phyloP scores from a whole-genome alignment of 2,329 filamentous ascomycete species.

The Paecilomyces fulvus region DNA sequence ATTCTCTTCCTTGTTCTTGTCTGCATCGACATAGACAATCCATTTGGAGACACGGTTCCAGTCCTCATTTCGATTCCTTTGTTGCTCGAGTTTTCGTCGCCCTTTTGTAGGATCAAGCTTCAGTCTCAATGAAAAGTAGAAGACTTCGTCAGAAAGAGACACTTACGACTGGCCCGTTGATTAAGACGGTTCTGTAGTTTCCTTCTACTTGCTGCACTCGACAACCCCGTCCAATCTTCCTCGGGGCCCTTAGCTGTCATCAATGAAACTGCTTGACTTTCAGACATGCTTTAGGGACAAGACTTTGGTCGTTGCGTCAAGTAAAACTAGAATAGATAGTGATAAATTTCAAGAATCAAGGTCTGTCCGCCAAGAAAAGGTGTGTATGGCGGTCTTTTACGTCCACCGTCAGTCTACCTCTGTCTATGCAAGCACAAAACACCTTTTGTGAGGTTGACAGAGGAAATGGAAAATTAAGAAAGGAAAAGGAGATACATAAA shows the following conservation, averaged over 20 bases:
- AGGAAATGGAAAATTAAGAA: too few relatives aligned
- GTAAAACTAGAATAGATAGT: neutral
- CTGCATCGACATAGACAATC: neutral
- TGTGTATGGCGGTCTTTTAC: neutral
- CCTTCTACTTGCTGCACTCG: neutral
- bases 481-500: neutral
- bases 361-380: too few relatives aligned
- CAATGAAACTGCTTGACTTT: neutral
- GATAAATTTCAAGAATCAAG: neutral
- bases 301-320: neutral
- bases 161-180: neutral
- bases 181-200: slow-evolving; percentile 2
- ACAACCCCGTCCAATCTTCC: neutral
- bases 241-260: neutral
- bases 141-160: neutral
- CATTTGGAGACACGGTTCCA: neutral
- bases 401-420: neutral
- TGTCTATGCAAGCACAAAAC: too few relatives aligned
- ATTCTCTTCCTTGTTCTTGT: neutral
- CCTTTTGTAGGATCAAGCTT: neutral
- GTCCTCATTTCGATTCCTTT: neutral
- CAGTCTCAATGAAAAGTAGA: neutral
- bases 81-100: neutral
- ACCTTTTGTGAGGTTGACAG: too few relatives aligned
- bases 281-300: neutral